phyloP scores from a whole-genome alignment of 805 yeast genomes.

The Crinitomyces ghanaensis region DNA sequence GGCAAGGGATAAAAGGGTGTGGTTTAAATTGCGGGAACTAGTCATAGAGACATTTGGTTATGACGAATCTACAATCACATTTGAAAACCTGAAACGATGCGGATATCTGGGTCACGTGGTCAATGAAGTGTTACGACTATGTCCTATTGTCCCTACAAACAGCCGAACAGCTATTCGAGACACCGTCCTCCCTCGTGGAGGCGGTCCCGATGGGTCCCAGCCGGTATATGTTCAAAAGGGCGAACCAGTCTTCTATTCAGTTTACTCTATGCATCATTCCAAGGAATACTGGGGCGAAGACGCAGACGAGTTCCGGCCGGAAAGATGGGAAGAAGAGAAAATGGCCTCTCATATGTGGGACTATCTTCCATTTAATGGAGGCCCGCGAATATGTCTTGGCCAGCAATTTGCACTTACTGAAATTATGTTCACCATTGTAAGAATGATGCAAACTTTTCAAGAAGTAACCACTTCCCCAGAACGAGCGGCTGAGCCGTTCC shows the following conservation, averaged over 20 bases:
- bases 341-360: constrained; percentile 38
- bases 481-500: not conserved
- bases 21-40: constrained; percentile 28
- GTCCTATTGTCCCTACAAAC: constrained; percentile 42
- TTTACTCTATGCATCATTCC: constrained; percentile 35
- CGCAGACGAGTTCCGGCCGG: constrained; percentile 35
- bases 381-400: constrained; percentile 45
- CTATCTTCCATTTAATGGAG: constrained; percentile 43
- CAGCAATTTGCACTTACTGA: constrained; percentile 47
- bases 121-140: constrained; percentile 39
- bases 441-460: constrained; percentile 25
- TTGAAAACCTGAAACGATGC: constrained; percentile 39
- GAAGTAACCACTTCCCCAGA: constrained; percentile 1
- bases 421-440: constrained; percentile 33
- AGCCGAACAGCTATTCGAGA: constrained; percentile 35
- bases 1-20: constrained; percentile 28
- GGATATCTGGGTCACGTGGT: constrained; percentile 37
- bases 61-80: constrained; percentile 24
- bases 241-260: constrained; percentile 29
- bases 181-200: constrained; percentile 42
- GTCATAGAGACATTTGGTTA: constrained; percentile 28
- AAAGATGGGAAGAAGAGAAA: constrained; percentile 34
- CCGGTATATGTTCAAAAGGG: constrained; percentile 37
- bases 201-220: constrained; percentile 31
- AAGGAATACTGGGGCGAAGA: constrained; percentile 34